Percentiles rank a stretch among this genome's conserved stretches.
phyloP scores from a whole-genome alignment of 2,329 filamentous ascomycete species.

The Penicillium sp. region DNA sequence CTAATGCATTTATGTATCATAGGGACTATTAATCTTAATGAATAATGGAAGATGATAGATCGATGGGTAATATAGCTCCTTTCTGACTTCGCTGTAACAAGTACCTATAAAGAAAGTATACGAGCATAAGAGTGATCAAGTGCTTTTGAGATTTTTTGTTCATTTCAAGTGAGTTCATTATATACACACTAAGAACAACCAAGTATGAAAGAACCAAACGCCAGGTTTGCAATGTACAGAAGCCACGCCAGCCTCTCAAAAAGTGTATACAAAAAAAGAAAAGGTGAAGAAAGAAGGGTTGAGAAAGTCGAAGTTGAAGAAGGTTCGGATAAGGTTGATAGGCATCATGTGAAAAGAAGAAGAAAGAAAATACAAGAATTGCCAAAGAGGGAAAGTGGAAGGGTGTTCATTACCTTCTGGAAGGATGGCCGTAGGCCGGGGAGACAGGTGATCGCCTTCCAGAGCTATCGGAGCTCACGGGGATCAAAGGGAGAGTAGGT shows the following conservation, averaged over 20 bases:
- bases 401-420: not conserved
- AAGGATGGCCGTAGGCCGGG: not conserved
- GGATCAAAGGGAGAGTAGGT: conserved; percentile 13
- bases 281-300: not conserved
- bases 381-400: not conserved
- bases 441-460: conserved; percentile 6
- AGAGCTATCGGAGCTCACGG: conserved; percentile 7
- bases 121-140: not conserved
- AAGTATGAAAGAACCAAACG: conserved; percentile 6
- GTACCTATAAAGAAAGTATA: not conserved
- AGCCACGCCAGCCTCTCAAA: conserved; percentile 7
- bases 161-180: conserved; percentile 8
- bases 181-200: conserved; percentile 8
- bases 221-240: conserved; percentile 8
- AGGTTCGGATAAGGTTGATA: not conserved
- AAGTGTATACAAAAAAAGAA: not conserved
- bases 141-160: not conserved
- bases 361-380: not conserved
- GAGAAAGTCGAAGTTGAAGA: not conserved
- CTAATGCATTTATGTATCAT: not conserved
- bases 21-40: not conserved
- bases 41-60: not conserved
- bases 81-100: not conserved
- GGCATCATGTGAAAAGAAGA: conserved; percentile 1
- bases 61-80: not conserved